Conservation (phyloP, 2,329 filamentous ascomycete genomes). For the Sporothrix phasma region DNA sequence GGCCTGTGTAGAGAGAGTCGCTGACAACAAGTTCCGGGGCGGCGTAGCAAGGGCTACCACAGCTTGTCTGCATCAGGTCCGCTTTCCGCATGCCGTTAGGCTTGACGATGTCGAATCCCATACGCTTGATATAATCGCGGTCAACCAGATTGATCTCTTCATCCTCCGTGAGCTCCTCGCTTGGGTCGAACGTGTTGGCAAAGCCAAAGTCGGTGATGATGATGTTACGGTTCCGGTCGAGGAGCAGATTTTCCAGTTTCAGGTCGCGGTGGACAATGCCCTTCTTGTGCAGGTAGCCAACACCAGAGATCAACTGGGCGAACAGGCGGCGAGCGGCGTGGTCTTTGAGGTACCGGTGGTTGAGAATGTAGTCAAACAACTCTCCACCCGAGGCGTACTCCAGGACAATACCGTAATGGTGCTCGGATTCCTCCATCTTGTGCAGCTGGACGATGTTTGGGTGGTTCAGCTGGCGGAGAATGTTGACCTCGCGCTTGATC, state of each 20-base stretch:
- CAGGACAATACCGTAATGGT: constrained; percentile 94
- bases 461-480: constrained; percentile 75
- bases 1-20: constrained; percentile 91
- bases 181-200: constrained; percentile 89
- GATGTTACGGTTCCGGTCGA: constrained; percentile 96
- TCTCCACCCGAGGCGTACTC: constrained; percentile 97
- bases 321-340: constrained; percentile 82
- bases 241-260: constrained; percentile 88
- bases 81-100: constrained; percentile 69
- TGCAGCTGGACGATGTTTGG: constrained; percentile 95
- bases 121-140: constrained; percentile 76
- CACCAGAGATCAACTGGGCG: constrained; percentile 89
- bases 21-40: constrained; percentile 95
- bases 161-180: constrained; percentile 79
- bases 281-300: constrained; percentile 96
- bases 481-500: constrained; percentile 94
- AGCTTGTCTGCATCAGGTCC: constrained; percentile 98
- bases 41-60: constrained; percentile 94
- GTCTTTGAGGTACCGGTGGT: constrained; percentile 93
- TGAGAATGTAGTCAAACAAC: constrained; percentile 95
- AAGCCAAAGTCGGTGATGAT: constrained; percentile 99
- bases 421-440: constrained; percentile 97
- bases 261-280: constrained; percentile 96
- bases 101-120: constrained; percentile 73
- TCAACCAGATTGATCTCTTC: constrained; percentile 81